Base-by-base conservation (phyloP, 495 filamentous ascomycete genomes). In the Podospora australis region DNA sequence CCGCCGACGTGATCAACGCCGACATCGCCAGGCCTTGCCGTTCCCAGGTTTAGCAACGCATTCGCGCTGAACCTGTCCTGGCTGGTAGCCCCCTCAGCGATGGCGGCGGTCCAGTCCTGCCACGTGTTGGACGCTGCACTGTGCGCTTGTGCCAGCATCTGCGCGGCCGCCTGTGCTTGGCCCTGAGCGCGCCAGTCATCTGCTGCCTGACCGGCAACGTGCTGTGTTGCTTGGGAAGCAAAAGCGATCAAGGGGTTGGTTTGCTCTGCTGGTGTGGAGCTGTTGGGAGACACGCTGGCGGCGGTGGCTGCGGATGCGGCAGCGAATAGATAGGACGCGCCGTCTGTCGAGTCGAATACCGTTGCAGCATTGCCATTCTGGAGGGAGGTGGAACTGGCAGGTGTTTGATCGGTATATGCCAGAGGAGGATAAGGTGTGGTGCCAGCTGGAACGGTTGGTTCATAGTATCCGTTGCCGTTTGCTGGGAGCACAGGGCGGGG, bases 71-170 rank as follows among this genome's bases (percentile, higher is more conserved):
- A 72, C 21, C 68, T 58, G 13, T 73, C 70, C 26, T 71, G 70
- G 21, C 54, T 73, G 54, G 71, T 43, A 14, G 4, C 28, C 22
- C 40, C 40, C 21, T 11, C 40, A 11, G 20, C 40, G 9, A 74
- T 68, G 28, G 70, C 70, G 0, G 67, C 65, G 6, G 70, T 68
- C 71, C 71, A 74, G 50, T 73, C 68, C 7, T 73, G 65, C 70
- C 70, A 74, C 1, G 69, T 59, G 40, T 72, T 74, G n/a, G n/a
- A n/a, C 0, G 55, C 54, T 8, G 24, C 26, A 17, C 10, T 30
- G 14, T 53, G 57, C 17, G 52, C 34, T n/a, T 53, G 57, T 14
- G 52, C 34, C 52, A 57, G 48, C 10, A 56, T 50, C 39, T 54
- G 39, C 14, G 64, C 40, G 11, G 40, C 40, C 14, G 40, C 40